Evolutionary conservation across 2,329 filamentous ascomycete genomes (phyloP).

Genomic region (Aspergillus melleus): DNA sequence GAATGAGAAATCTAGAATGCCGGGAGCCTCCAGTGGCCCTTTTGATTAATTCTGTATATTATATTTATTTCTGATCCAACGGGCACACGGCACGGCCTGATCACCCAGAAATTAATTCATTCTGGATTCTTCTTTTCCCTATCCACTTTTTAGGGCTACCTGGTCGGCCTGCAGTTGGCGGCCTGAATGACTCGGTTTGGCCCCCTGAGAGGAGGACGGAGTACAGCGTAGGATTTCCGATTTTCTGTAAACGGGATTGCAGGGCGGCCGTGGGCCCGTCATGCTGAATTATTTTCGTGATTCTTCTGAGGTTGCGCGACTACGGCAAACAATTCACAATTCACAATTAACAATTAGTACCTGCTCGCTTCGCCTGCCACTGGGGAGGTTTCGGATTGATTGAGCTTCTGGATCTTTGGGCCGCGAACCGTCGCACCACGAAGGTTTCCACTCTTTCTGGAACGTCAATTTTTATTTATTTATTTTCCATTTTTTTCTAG

Average conservation of each 20-base stretch:
- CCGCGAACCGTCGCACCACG: slow-evolving; percentile 17
- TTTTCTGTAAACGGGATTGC: slow-evolving; percentile 11
- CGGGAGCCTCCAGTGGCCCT: no score
- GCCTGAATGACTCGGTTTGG: slow-evolving; percentile 10
- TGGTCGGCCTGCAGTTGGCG: no score
- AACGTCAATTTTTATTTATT: slow-evolving; percentile 13
- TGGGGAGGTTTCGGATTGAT: slow-evolving; percentile 20
- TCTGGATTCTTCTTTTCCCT: no score
- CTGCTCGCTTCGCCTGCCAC: neutral
- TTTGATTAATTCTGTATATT: no score
- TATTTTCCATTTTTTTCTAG: slow-evolving; percentile 9
- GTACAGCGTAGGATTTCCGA: no score
- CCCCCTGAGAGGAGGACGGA: neutral
- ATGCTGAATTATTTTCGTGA: neutral
- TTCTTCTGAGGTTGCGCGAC: no score
- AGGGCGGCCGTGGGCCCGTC: slow-evolving; percentile 13
- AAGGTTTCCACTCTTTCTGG: slow-evolving; percentile 23
- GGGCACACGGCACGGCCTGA: no score
- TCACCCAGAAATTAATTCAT: no score
- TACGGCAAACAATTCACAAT: neutral
- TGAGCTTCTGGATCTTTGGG: slow-evolving; percentile 22
- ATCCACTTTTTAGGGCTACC: no score
- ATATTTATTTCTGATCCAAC: no score
- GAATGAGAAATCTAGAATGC: no score
- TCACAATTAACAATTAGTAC: no score